Conservation (phyloP, 352 stramenopile genomes). For the Pilasporangium apinafurcum region DNA sequence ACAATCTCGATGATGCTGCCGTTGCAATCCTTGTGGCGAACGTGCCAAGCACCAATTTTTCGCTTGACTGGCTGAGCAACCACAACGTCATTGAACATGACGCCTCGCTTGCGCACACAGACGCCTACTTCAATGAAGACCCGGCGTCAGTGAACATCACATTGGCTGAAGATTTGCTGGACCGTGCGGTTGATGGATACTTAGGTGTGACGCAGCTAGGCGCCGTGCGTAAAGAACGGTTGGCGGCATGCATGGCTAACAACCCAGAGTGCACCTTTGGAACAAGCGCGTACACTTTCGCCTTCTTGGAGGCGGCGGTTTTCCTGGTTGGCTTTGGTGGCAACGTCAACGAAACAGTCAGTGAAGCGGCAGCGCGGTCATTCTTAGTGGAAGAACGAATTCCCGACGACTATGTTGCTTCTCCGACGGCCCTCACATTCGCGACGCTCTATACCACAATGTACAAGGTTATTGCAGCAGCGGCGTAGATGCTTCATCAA, state of each 20-base stretch:
- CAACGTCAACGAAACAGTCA: constrained; percentile 23
- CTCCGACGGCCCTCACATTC: constrained; percentile 11
- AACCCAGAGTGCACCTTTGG: constrained; percentile 33
- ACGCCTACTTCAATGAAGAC: constrained; percentile 34
- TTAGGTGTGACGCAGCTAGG: constrained; percentile 25
- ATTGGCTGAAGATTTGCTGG: constrained; percentile 24
- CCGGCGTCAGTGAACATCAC: constrained; percentile 18
- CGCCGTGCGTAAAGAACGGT: constrained; percentile 20
- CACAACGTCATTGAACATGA: constrained; percentile 44
- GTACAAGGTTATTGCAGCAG: no score
- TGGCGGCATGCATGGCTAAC: constrained; percentile 15
- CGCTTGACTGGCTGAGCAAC: constrained; percentile 9
- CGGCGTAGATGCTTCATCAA: no score
- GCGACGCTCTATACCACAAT: constrained; percentile 10
- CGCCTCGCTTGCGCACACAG: constrained; percentile 40
- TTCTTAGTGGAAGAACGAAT: constrained; percentile 31
- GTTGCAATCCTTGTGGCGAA: constrained; percentile 1
- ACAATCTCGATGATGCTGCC: constrained; percentile 8
- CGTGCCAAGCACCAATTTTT: constrained; percentile 3
- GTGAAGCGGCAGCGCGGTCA: constrained; percentile 14
- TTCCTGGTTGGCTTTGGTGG: constrained; percentile 22
- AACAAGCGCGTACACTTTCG: constrained; percentile 15
- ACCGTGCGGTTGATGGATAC: constrained; percentile 8
- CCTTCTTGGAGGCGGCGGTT: constrained; percentile 26
- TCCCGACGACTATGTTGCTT: constrained; percentile 18